Conservation (phyloP, 352 stramenopile genomes). For the Peronosclerospora sorghi region DNA sequence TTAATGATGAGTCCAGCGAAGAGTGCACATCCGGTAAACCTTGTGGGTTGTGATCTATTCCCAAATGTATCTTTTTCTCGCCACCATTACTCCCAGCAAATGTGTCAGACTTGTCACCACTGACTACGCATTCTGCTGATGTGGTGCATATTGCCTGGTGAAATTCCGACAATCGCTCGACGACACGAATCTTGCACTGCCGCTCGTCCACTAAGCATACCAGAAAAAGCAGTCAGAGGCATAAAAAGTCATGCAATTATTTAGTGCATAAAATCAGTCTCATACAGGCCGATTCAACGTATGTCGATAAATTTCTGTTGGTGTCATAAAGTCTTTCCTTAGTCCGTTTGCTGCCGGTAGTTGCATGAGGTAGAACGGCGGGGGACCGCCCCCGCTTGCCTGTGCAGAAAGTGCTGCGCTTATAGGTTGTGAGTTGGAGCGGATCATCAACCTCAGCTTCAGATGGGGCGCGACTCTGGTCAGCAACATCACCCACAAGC, state of each 20-base stretch:
- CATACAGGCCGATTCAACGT: constrained; percentile 60
- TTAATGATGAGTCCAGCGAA: constrained; percentile 3
- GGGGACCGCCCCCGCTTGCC: constrained; percentile 47
- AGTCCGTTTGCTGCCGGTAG: constrained; percentile 8
- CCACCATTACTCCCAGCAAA: background rate
- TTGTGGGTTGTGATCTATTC: background rate
- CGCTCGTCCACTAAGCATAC: constrained; percentile 66
- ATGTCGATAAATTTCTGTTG: constrained; percentile 41
- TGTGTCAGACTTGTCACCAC: constrained; percentile 1
- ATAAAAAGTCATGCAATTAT: background rate
- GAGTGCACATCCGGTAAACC: background rate
- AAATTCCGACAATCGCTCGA: constrained; percentile 76
- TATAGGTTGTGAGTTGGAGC: constrained; percentile 5
- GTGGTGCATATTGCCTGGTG: constrained; percentile 64
- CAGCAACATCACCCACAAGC: constrained; percentile 13
- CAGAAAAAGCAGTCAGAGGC: background rate
- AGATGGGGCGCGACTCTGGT: constrained; percentile 1
- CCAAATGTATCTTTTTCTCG: constrained; percentile 2
- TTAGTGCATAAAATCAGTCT: background rate
- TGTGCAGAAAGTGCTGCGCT: constrained; percentile 2
- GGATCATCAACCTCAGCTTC: constrained; percentile 5
- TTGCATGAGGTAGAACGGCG: constrained; percentile 7
- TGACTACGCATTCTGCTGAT: constrained; percentile 9
- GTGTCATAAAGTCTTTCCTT: constrained; percentile 13
- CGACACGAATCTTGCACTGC: constrained; percentile 82